Conservation (phyloP, 2,329 filamentous ascomycete genomes). For the Seiridium cupressi region DNA sequence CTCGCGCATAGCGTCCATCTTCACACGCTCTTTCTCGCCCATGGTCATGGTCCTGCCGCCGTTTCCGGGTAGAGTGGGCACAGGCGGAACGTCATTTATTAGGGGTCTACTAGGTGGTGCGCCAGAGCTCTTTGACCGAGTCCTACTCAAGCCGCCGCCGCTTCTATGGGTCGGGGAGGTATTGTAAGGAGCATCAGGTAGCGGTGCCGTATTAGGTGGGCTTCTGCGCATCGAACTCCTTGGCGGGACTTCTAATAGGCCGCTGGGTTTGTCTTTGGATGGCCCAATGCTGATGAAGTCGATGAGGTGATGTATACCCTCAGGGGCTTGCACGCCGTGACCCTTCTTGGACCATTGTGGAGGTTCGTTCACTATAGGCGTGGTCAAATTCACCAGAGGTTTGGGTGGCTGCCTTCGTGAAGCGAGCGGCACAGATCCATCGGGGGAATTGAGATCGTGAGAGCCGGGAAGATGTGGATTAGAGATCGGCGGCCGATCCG, state of each 20-base stretch:
- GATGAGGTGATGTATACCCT: constrained; percentile 26
- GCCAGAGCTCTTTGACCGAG: constrained; percentile 25
- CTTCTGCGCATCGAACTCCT: constrained; percentile 21
- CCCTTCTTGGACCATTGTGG: constrained; percentile 29
- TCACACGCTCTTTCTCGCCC: constrained; percentile 3
- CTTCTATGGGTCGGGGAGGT: not conserved
- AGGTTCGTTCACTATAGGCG: constrained; percentile 22
- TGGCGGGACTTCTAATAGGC: constrained; percentile 17
- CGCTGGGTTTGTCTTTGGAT: constrained; percentile 9
- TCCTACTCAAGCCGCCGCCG: constrained; percentile 15
- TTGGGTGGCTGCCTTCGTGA: constrained; percentile 20
- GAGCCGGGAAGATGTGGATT: not conserved
- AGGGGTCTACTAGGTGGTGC: constrained; percentile 14
- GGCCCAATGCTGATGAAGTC: constrained; percentile 24
- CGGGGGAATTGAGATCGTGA: not conserved
- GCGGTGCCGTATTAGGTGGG: constrained; percentile 12
- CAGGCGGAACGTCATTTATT: constrained; percentile 18
- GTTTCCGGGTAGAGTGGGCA: constrained; percentile 20
- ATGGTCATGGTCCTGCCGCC: constrained; percentile 1
- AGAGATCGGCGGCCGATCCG: not conserved
- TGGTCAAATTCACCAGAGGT: constrained; percentile 24
- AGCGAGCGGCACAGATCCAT: constrained; percentile 1
- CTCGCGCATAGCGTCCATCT: constrained; percentile 3
- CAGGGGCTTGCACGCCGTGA: constrained; percentile 28
- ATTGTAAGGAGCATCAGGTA: not conserved